phyloP scores from a whole-genome alignment of 2,329 filamentous ascomycete species.

The Paracamarosporium sp. region DNA sequence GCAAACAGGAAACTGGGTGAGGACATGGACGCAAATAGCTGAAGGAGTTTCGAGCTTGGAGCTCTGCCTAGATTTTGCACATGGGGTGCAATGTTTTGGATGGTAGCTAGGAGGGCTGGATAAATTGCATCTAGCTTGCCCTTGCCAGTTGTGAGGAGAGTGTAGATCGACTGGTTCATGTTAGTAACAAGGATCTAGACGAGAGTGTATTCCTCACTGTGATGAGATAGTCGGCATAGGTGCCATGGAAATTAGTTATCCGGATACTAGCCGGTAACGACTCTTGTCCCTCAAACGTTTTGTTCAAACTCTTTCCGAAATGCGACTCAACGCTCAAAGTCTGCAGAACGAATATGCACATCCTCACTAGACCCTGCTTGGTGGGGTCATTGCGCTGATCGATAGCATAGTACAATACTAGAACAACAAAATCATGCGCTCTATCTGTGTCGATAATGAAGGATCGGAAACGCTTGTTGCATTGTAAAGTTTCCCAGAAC shows the following conservation, averaged over 20 bases:
- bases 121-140: constrained; percentile 91
- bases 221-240: constrained; percentile 92
- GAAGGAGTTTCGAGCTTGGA: constrained; percentile 81
- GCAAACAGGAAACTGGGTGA: constrained; percentile 89
- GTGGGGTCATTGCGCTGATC: constrained; percentile 85
- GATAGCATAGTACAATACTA: constrained; percentile 90
- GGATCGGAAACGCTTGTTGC: constrained; percentile 94
- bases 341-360: constrained; percentile 97
- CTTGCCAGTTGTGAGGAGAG: constrained; percentile 87
- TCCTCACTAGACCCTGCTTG: constrained; percentile 90
- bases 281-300: constrained; percentile 85
- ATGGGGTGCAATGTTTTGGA: constrained; percentile 91
- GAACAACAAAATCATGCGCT: constrained; percentile 88
- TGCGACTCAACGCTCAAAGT: constrained; percentile 91
- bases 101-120: constrained; percentile 86
- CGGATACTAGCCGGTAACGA: constrained; percentile 82
- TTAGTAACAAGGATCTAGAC: constrained; percentile 27
- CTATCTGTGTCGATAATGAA: constrained; percentile 97
- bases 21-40: constrained; percentile 91
- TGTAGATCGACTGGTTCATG: constrained; percentile 77
- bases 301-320: constrained; percentile 90
- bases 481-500: constrained; percentile 96
- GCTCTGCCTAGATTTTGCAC: constrained; percentile 76
- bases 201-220: constrained; percentile 65
- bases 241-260: constrained; percentile 83